Percentiles rank a stretch among this genome's conserved stretches.
These are phyloP conservation scores for Aphanomyces euteiches DNA, from an alignment of 352 stramenopile species.

Conservation along the genomic window DNA sequence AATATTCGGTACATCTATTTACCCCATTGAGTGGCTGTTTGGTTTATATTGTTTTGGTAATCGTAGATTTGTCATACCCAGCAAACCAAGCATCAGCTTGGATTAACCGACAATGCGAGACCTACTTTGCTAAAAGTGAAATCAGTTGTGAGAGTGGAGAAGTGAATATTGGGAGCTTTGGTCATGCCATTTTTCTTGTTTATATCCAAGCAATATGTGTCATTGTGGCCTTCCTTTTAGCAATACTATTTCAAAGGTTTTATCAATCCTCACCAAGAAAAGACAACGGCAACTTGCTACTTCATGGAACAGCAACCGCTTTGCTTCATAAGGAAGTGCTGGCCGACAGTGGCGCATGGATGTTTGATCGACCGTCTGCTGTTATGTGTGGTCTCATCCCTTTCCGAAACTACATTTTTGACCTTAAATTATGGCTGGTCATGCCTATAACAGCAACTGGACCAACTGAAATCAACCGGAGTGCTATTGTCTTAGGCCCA, in stretches of 20 bases:
- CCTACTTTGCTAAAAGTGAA: not conserved
- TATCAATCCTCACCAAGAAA: too few species aligned
- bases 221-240: not conserved
- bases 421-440: not conserved
- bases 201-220: not conserved
- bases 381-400: not conserved
- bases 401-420: not conserved
- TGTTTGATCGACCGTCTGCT: not conserved
- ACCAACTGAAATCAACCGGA: too few species aligned
- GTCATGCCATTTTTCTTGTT: not conserved
- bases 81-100: too few species aligned
- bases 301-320: not conserved
- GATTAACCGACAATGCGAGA: not conserved
- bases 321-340: not conserved
- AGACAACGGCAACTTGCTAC: not conserved
- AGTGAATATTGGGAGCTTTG: conserved; percentile 6
- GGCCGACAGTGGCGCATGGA: not conserved
- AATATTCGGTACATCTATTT: not conserved
- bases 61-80: not conserved
- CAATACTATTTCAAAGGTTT: not conserved
- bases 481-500: too few species aligned
- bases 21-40: not conserved
- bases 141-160: not conserved
- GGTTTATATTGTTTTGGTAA: not conserved
- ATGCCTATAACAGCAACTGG: too few species aligned